Evolutionary conservation across 306 rosid genomes (phyloP), one percentile per base, ranked within the genome.

Genomic region (Adenanthera pavonina): DNA sequence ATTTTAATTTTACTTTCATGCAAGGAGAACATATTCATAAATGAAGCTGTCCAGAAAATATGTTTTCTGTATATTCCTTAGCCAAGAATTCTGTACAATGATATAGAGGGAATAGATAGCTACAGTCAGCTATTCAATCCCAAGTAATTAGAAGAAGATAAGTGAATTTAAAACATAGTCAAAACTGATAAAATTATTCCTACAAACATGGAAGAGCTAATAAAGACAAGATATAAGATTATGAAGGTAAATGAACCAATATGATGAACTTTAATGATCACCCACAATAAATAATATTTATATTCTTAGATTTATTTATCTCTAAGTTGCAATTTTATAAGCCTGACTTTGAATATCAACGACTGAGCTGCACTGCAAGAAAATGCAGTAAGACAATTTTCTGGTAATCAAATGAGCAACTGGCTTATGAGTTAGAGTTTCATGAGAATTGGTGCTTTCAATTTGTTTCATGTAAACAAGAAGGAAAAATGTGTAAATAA

Each of bases 371-470:
- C 57, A 15, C 43, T 43, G n/a, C 49, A 8, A 75, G 46, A 60
- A 75, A 43, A 20, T 54, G n/a, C 2, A 11, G 69, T 41, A 25
- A 57, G 48, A 25, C 9, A 20, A 67, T 68, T 80, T 61, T 34
- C 19, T 15, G 65, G 43, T 51, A 68, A 52, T 76, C 60, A 79
- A 61, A 66, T 49, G n/a, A 54, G 52, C 48, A 49, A 73, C 41
- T 57, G 78, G 80, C 75, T 70, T 52, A 68, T 81, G 8, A 52
- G 69, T 43, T 38, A 64, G 69, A 25, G 30, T 25, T 25, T 25
- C 30, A 25, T 25, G 30, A 25, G 30, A 49, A 74, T 74, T 69
- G 52, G 52, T 69, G 36, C 79, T 66, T 72, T 84, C 74, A 34
- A 41, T 72, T 68, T 80, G 30, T 40, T 46, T 16, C 47, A 20